Conservation (phyloP, 495 filamentous ascomycete genomes). For the Letharia lupina region DNA sequence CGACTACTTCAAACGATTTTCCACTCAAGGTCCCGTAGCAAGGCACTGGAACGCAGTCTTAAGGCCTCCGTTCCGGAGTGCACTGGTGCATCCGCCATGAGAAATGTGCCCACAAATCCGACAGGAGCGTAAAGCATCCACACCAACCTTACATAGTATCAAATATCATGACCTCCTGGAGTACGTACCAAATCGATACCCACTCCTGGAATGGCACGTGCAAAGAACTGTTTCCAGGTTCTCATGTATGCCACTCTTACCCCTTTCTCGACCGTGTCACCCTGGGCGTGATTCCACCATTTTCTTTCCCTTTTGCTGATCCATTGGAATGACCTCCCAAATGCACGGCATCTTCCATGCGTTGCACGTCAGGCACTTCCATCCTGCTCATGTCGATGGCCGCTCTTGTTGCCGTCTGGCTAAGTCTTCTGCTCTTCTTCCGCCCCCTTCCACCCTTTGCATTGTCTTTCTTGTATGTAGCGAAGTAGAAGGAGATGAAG, state of each 20-base stretch:
- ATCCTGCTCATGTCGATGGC: conserved; percentile 48
- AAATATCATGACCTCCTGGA: not conserved
- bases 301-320: conserved; percentile 13
- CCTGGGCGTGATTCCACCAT: conserved; percentile 19
- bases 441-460: conserved; percentile 28
- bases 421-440: conserved; percentile 36
- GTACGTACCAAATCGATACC: not conserved
- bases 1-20: not conserved
- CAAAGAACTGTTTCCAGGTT: not conserved
- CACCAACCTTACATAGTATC: not conserved
- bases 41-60: not conserved
- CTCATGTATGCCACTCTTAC: not conserved
- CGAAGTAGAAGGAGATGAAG: conserved; percentile 98
- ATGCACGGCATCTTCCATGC: conserved; percentile 23
- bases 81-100: not conserved
- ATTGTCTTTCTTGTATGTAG: conserved; percentile 90
- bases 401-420: conserved; percentile 45
- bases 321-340: conserved; percentile 3
- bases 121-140: not conserved
- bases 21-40: not conserved
- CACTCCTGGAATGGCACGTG: not conserved
- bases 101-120: not conserved
- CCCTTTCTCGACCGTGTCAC: conserved; percentile 24
- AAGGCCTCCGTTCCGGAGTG: not conserved
- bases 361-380: conserved; percentile 35